Conservation (phyloP, 495 filamentous ascomycete genomes). For the Aspergillus cristatus region DNA sequence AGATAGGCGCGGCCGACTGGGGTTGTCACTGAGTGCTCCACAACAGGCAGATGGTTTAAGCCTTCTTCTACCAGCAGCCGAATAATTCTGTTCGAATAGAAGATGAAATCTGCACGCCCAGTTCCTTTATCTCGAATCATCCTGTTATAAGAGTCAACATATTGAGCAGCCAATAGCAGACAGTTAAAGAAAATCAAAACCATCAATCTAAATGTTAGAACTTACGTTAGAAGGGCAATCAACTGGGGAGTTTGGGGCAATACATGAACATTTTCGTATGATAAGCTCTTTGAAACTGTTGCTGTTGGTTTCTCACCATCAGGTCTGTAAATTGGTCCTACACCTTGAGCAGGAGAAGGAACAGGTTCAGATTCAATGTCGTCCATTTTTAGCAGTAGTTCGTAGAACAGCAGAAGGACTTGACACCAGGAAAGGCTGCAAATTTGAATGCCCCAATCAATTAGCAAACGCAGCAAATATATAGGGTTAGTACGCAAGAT, state of each 20-base stretch:
- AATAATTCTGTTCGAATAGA: conserved; percentile 98
- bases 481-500: too few species aligned
- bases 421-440: too few species aligned
- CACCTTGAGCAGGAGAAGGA: conserved; percentile 55
- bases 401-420: too few species aligned
- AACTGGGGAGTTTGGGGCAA: conserved; percentile 92
- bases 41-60: conserved; percentile 88
- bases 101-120: conserved; percentile 89
- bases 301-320: conserved; percentile 76
- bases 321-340: conserved; percentile 72
- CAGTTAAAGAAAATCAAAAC: too few species aligned
- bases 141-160: conserved; percentile 42
- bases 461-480: too few species aligned
- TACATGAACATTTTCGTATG: conserved; percentile 79
- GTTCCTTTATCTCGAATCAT: conserved; percentile 93
- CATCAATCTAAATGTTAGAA: not conserved
- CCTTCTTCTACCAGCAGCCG: conserved; percentile 97
- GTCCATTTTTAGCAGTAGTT: conserved; percentile 15
- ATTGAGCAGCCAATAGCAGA: too few species aligned
- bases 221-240: conserved; percentile 94
- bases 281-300: conserved; percentile 78
- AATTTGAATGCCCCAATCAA: too few species aligned
- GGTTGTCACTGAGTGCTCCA: conserved; percentile 79
- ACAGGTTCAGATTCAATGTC: conserved; percentile 15
- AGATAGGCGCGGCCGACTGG: conserved; percentile 83